A percentile compares a stretch with the other conserved stretches of the same genome.
phyloP scores from a whole-genome alignment of 257 asterid genomes.

The Nicotiana undulata region DNA sequence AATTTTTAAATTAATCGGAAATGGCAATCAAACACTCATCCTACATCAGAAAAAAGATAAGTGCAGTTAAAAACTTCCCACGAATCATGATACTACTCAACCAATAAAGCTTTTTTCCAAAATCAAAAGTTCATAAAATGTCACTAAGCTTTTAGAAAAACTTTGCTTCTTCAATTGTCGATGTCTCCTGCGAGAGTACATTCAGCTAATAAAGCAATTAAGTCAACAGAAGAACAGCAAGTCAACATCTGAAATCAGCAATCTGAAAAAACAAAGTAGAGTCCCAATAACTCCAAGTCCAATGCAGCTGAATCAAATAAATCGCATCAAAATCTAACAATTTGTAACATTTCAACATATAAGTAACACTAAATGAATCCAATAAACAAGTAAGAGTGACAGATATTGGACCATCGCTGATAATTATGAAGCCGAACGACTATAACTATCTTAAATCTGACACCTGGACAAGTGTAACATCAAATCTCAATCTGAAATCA shows the following conservation, averaged over 20 bases:
- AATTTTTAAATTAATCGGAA: background rate
- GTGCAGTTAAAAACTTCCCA: background rate
- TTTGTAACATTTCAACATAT: background rate
- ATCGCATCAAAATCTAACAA: background rate
- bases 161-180: background rate
- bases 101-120: background rate
- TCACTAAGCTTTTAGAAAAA: background rate
- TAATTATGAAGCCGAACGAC: background rate
- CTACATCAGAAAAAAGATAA: background rate
- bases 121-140: background rate
- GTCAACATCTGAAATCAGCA: background rate
- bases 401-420: background rate
- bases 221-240: background rate
- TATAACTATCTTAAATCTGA: background rate
- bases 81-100: background rate
- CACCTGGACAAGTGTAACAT: background rate
- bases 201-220: background rate
- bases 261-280: background rate
- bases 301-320: background rate
- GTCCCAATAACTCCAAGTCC: background rate
- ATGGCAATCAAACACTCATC: background rate
- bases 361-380: background rate
- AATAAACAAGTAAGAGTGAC: background rate
- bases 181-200: background rate
- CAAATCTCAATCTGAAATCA: background rate